phyloP scores from a whole-genome alignment of 306 rosid genomes.

The Pterocarpus santalinus region DNA sequence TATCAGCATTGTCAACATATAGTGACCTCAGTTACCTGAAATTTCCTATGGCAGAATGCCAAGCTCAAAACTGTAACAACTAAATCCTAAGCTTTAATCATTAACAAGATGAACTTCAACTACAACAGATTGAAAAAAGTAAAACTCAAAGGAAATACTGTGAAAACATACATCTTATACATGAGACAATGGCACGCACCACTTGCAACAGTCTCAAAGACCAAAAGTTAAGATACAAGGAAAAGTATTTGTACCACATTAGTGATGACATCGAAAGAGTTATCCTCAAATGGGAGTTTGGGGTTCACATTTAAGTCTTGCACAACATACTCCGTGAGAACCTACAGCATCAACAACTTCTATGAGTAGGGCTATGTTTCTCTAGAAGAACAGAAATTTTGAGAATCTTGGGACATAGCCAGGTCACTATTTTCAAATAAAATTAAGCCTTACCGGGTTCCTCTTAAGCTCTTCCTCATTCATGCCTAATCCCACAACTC shows the following conservation, averaged over 20 bases:
- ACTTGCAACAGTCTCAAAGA: conserved; percentile 33
- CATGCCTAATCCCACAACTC: conserved; percentile 79
- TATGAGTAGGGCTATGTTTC: conserved; percentile 34
- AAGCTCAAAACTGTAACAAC: conserved; percentile 4
- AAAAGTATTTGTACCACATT: conserved; percentile 65
- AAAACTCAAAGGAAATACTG: conserved; percentile 8
- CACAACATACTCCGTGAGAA: conserved; percentile 70
- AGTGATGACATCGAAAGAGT: conserved; percentile 75
- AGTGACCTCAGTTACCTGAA: not conserved
- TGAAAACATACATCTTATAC: not conserved
- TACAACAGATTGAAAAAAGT: not conserved
- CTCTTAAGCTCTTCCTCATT: conserved; percentile 83
- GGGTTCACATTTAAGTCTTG: conserved; percentile 83
- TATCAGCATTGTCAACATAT: not conserved
- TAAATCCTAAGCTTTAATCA: conserved; percentile 13
- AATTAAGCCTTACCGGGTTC: conserved; percentile 59
- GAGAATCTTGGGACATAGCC: conserved; percentile 9
- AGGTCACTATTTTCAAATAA: conserved; percentile 10
- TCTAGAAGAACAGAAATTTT: not conserved
- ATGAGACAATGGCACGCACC: conserved; percentile 6
- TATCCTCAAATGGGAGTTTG: conserved; percentile 74
- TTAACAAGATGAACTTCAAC: not conserved
- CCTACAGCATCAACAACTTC: conserved; percentile 56
- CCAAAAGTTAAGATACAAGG: not conserved
- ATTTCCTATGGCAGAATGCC: conserved; percentile 26